Base-by-base conservation (phyloP, 2,329 filamentous ascomycete species). In the Epichloe hybrida region DNA sequence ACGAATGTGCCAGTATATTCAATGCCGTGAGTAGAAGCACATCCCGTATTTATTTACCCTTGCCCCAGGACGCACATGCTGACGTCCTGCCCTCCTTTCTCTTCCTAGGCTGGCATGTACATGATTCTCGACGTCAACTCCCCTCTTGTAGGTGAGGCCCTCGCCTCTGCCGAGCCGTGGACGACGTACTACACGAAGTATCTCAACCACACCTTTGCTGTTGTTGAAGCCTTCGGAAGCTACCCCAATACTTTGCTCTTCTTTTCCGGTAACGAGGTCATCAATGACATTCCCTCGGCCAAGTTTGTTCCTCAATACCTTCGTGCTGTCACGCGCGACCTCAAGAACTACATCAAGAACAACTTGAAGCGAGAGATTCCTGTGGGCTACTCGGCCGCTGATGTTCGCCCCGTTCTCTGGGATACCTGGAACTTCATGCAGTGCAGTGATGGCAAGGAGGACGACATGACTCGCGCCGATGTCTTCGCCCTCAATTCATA, bases 231-330 rank as follows among this genome's bases (percentile, higher is more conserved):
- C 39, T 84, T 84, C 69, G 78, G 77, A 70, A 71, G 69, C 67
- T 84, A 83, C 61, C 79, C 79, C 60, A 84, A 84, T 68, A 80
- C 79, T 11, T 70, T 83, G n/a, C 72, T 76, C 52, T 89, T 85
- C 76, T 89, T 88, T 72, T 82, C 84, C 44, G 85, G 81, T 52
- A 89, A 89, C 66, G 85, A 89, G 68, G 82, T 88, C 61, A 86
- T 88, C 67, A 82, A 85, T 65, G 72, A 83, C 56, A 71, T 79
- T 48, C 63, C 72, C 44, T 82, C 78, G 38, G 83, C 79, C 55
- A 67, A 72, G 50, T 67, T 66, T 49, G 80, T 80, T 36, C 84
- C 84, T 41, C 83, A 80, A n/a, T 90, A 87, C 65, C 72, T 83
- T 57, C 76, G 81, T 67, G 86, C 86, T 55, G 79, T 88, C 55